Conservation (phyloP, 2,329 filamentous ascomycete species). For the Microsporum ferrugineum region DNA sequence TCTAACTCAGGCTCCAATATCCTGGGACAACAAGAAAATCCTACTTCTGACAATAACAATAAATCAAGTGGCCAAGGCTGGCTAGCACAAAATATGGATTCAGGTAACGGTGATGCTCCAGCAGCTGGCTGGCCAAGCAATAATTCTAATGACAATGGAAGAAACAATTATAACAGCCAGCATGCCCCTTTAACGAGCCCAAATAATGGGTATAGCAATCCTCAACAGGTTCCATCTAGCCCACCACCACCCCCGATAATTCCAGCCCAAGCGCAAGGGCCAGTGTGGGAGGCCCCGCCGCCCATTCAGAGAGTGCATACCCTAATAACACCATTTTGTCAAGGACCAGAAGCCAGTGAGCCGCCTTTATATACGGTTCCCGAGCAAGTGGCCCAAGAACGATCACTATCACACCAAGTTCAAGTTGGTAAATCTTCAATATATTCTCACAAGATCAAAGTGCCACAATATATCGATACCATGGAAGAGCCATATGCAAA, state of each 20-base stretch:
- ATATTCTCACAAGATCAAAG: constrained; percentile 22
- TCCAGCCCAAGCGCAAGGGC: background rate
- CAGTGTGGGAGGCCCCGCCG: constrained; percentile 1
- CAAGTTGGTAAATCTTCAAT: constrained; percentile 20
- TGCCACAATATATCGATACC: constrained; percentile 22
- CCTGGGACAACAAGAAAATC: background rate
- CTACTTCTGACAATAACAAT: background rate
- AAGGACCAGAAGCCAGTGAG: constrained; percentile 10
- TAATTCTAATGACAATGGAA: background rate
- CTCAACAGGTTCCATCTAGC: background rate
- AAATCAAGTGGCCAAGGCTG: background rate
- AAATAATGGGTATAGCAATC: constrained; percentile 4
- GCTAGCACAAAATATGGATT: background rate
- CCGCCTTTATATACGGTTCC: constrained; percentile 17
- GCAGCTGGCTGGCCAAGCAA: background rate
- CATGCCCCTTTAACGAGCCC: background rate
- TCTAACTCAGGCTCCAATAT: background rate
- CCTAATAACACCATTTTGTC: constrained; percentile 10
- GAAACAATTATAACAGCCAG: background rate
- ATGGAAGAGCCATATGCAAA: constrained; percentile 24
- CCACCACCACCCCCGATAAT: background rate
- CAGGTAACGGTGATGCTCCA: background rate
- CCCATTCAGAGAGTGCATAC: constrained; percentile 5
- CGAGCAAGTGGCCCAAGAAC: constrained; percentile 11
- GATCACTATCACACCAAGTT: constrained; percentile 21